Conservation (phyloP, 805 yeast species). For the Ogataea trehaloabstinens region DNA sequence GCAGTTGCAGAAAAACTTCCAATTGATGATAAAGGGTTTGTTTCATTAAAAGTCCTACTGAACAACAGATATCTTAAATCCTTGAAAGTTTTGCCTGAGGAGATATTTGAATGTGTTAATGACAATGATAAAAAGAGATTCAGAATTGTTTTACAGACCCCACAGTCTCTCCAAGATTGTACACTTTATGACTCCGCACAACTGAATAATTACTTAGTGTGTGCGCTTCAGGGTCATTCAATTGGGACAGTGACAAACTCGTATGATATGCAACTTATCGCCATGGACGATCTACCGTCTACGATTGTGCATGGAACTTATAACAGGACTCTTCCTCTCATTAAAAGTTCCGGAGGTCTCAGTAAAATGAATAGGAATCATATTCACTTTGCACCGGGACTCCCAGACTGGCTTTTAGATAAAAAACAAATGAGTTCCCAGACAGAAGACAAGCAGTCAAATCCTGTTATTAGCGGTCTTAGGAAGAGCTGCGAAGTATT, state of each 20-base stretch:
- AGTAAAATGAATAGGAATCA: constrained; percentile 75
- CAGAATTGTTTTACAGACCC: constrained; percentile 35
- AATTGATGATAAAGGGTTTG: constrained; percentile 69
- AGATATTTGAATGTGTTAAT: constrained; percentile 58
- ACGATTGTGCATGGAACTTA: constrained; percentile 81
- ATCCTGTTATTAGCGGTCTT: constrained; percentile 67
- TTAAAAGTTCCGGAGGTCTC: constrained; percentile 55
- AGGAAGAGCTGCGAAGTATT: constrained; percentile 54
- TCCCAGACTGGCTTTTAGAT: constrained; percentile 31
- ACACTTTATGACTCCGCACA: constrained; percentile 2
- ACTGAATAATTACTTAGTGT: constrained; percentile 40
- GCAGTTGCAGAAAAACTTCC: constrained; percentile 65
- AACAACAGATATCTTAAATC: constrained; percentile 57
- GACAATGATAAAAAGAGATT: constrained; percentile 73
- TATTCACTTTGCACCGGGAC: constrained; percentile 75
- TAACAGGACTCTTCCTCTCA: constrained; percentile 41
- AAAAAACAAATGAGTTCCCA: background rate
- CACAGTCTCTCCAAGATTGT: constrained; percentile 10
- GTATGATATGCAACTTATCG: constrained; percentile 27
- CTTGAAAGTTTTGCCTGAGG: constrained; percentile 51
- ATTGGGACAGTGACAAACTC: constrained; percentile 41
- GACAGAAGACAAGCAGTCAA: constrained; percentile 1
- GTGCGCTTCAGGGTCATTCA: constrained; percentile 95
- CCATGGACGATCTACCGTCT: constrained; percentile 42
- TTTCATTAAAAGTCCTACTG: constrained; percentile 52